Conservation (phyloP, 129 eudicot genomes). For the Tanacetum coccineum region DNA sequence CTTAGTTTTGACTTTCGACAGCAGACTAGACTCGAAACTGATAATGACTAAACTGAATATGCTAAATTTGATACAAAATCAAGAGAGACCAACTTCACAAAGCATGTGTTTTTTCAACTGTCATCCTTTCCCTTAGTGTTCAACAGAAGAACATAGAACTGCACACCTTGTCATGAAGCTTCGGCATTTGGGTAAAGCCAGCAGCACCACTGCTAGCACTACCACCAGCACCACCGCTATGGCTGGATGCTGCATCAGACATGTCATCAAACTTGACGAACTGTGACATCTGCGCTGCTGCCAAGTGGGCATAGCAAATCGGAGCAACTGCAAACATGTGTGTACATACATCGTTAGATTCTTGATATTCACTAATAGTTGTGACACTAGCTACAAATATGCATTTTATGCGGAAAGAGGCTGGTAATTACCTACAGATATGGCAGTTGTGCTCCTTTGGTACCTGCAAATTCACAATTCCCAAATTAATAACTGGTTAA, state of each 20-base stretch:
- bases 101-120: background rate
- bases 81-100: background rate
- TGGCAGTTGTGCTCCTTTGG: conserved; percentile 71
- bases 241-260: conserved; percentile 61
- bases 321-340: conserved; percentile 58
- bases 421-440: conserved; percentile 47
- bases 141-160: conserved; percentile 88
- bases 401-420: background rate
- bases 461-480: conserved; percentile 41
- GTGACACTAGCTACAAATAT: background rate
- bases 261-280: conserved; percentile 67
- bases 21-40: background rate
- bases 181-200: conserved; percentile 52
- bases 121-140: background rate
- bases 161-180: conserved; percentile 45
- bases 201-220: conserved; percentile 26
- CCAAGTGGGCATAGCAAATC: conserved; percentile 78
- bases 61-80: background rate
- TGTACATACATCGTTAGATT: background rate
- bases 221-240: conserved; percentile 50
- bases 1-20: background rate
- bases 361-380: background rate
- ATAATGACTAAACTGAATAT: background rate
- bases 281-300: conserved; percentile 69
- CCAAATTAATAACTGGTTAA: background rate